phyloP scores from a whole-genome alignment of 2,329 filamentous ascomycete species.

The Penicillium psychrosexuale region DNA sequence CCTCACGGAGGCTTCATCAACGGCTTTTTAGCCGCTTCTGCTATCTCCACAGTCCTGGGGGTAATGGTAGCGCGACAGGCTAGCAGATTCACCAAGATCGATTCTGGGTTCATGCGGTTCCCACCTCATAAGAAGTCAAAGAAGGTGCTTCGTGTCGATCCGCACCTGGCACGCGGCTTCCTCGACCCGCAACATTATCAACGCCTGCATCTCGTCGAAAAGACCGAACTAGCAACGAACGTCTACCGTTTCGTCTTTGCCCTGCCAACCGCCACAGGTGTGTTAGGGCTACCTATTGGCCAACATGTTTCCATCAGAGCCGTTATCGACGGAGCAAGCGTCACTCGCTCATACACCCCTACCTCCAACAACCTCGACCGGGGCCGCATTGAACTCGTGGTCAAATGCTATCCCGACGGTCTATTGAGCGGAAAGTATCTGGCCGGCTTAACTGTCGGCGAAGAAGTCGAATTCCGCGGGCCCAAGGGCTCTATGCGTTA shows the following conservation, averaged over 20 bases:
- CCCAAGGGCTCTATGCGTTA: conserved; percentile 39
- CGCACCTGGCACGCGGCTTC: conserved; percentile 45
- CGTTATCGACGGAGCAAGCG: conserved; percentile 43
- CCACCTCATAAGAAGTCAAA: conserved; percentile 42
- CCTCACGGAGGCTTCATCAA: conserved; percentile 15
- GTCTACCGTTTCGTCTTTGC: conserved; percentile 49
- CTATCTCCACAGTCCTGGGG: conserved; percentile 11
- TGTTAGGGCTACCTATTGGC: conserved; percentile 55
- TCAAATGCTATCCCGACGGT: conserved; percentile 36
- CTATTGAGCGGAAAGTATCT: conserved; percentile 32
- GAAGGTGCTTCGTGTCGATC: conserved; percentile 38
- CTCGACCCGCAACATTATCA: conserved; percentile 50
- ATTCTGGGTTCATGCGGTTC: conserved; percentile 23
- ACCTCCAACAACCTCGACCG: conserved; percentile 33
- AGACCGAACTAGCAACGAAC: conserved; percentile 20
- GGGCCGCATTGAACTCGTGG: conserved; percentile 32
- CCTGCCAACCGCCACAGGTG: conserved; percentile 44
- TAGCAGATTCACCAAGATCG: conserved; percentile 15
- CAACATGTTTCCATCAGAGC: conserved; percentile 56
- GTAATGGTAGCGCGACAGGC: conserved; percentile 7
- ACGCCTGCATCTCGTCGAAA: conserved; percentile 43
- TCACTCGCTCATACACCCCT: conserved; percentile 54
- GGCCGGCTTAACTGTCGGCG: conserved; percentile 29
- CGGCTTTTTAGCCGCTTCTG: conserved; percentile 14
- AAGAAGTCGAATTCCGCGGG: conserved; percentile 36